Base-by-base conservation (phyloP, 148 eudicot genomes). In the Hydrangea macrophylla region DNA sequence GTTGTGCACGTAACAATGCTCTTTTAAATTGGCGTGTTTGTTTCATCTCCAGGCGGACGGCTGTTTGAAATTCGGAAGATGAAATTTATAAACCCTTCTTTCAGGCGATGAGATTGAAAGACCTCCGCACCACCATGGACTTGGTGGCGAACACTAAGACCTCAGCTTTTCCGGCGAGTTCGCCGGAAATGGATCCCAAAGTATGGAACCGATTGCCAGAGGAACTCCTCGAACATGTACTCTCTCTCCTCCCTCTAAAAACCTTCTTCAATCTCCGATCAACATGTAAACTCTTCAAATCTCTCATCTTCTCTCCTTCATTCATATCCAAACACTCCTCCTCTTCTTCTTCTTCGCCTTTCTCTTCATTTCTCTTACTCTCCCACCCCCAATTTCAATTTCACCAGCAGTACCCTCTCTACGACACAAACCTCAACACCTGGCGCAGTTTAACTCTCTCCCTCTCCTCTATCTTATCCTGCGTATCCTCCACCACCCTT, bases 181-280 rank as follows among this genome's bases (percentile, higher is more conserved):
- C 50, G 1, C 69, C 76, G 36, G 69, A 62, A 26, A 85, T 85
- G 96, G 92, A 90, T 64, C 85, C 87, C 0, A 9, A 17, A 24
- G 74, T 90, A 27, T 90, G 96, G 96, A 58, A 80, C 26, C 73
- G 44, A 12, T 60, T 90, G 22, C 96, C 96, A 8, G 79, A 71
- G 22, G 86, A 87, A 35, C 84, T 90, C 63, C 78, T 90, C 3
- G 92, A 85, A 28, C 70, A 32, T 4, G 63, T 84, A 7, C 85
- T 90, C 70, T 80, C 85, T 7, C 82, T 82, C 57, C 88, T 90
- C 5, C 88, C 96, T 1, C 42, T 81, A 0, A 87, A 82, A 51
- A 31, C 68, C 40, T 78, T 85, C 75, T 48, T 87, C n/a, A 73
- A 45, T 31, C 85, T 90, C 64, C 62, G 83, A 71, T 75, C 87